Percentiles rank a stretch among this genome's conserved stretches.
Conservation (phyloP, 1,284 basidiomycete genomes). For the Rhodotorula sp. region DNA sequence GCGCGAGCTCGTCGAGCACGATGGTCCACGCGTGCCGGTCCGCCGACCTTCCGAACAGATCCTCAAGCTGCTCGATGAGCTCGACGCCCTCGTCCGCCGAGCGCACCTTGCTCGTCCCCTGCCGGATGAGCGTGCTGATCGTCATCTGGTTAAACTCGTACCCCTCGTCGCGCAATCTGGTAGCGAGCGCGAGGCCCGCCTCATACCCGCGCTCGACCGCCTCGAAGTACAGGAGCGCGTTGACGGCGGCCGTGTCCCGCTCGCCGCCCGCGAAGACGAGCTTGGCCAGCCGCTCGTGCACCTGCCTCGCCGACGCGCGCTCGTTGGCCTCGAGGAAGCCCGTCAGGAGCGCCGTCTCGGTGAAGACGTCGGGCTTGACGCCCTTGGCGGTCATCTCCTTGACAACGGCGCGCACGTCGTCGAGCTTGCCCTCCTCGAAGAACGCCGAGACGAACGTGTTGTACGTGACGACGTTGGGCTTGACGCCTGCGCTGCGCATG, state of each 20-base stretch:
- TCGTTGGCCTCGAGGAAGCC: slow-evolving; percentile 35
- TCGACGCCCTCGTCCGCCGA: slow-evolving; percentile 17
- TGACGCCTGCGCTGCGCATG: slow-evolving; percentile 19
- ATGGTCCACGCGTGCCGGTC: slow-evolving; percentile 27
- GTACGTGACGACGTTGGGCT: slow-evolving; percentile 34
- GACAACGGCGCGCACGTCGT: slow-evolving; percentile 10
- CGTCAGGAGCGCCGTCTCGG: slow-evolving; percentile 36
- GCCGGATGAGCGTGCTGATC: slow-evolving; percentile 27
- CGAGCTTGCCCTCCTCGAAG: slow-evolving; percentile 22
- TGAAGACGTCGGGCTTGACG: slow-evolving; percentile 29
- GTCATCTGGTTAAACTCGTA: slow-evolving; percentile 17
- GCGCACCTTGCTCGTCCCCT: slow-evolving; percentile 8
- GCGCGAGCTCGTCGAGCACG: slow-evolving; percentile 19
- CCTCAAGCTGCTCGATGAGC: slow-evolving; percentile 29
- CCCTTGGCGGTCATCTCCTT: slow-evolving; percentile 18
- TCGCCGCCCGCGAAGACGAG: background rate
- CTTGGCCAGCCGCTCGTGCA: slow-evolving; percentile 1
- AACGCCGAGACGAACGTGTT: slow-evolving; percentile 33
- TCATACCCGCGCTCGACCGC: slow-evolving; percentile 12
- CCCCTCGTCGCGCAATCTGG: slow-evolving; percentile 8
- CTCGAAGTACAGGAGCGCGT: slow-evolving; percentile 35
- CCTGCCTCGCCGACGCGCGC: slow-evolving; percentile 24
- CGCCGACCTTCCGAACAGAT: slow-evolving; percentile 9
- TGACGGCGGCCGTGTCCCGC: slow-evolving; percentile 27
- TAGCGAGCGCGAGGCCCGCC: slow-evolving; percentile 12